Conservation (phyloP, 2,329 filamentous ascomycete genomes). For the Mycogone perniciosa region DNA sequence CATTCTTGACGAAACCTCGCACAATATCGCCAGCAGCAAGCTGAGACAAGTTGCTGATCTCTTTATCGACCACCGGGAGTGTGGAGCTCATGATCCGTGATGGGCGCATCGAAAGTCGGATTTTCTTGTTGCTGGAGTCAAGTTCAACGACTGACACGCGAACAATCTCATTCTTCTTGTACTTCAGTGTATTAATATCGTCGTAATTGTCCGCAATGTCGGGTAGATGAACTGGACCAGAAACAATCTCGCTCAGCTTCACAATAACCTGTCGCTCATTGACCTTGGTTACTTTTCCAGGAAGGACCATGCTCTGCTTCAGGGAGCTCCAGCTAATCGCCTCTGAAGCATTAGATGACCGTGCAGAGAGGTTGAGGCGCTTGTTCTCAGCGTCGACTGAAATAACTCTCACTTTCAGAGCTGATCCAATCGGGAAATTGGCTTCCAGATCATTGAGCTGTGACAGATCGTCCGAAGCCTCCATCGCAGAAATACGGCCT, state of each 20-base stretch:
- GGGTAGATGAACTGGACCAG: constrained; percentile 72
- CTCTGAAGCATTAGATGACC: constrained; percentile 43
- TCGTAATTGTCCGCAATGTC: constrained; percentile 85
- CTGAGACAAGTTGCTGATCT: constrained; percentile 65
- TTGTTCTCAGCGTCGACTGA: constrained; percentile 65
- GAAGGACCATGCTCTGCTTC: constrained; percentile 72
- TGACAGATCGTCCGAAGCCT: constrained; percentile 81
- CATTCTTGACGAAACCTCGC: constrained; percentile 86
- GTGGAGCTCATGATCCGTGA: constrained; percentile 87
- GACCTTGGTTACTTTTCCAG: constrained; percentile 77
- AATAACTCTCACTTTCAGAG: constrained; percentile 72
- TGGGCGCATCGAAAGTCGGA: constrained; percentile 74
- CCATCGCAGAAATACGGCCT: constrained; percentile 73
- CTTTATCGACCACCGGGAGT: constrained; percentile 70
- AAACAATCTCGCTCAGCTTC: constrained; percentile 73
- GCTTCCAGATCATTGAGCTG: constrained; percentile 66
- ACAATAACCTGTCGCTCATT: constrained; percentile 79
- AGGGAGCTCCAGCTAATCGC: constrained; percentile 63
- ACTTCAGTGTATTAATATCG: constrained; percentile 66
- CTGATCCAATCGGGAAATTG: constrained; percentile 87
- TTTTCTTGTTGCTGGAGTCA: constrained; percentile 76
- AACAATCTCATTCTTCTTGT: constrained; percentile 78
- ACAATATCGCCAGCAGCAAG: constrained; percentile 71
- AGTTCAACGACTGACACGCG: constrained; percentile 79
- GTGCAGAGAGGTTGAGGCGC: constrained; percentile 77